Evolutionary conservation across 192 early-diverging fungal species (phyloP).

Genomic region (Coemansia sp.): DNA sequence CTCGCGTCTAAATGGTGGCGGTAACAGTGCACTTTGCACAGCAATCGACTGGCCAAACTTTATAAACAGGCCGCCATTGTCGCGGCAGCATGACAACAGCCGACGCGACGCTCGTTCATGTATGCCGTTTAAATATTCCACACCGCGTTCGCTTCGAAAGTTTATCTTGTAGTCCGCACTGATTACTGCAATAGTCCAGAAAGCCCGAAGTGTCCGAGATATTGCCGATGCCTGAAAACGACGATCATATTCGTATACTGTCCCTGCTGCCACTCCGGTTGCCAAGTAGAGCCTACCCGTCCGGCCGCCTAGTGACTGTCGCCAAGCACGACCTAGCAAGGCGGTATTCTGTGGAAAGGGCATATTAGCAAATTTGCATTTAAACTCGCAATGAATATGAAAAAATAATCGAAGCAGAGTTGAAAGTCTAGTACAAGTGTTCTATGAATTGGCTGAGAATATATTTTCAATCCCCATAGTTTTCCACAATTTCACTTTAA

Average conservation of each 20-base stretch:
- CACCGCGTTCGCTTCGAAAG: constrained; percentile 63
- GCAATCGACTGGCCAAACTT: constrained; percentile 85
- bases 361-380: neutral
- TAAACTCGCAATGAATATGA: neutral
- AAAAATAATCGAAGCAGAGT: neutral
- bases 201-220: constrained; percentile 41
- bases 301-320: neutral
- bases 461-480: neutral
- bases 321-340: neutral
- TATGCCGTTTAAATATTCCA: constrained; percentile 61
- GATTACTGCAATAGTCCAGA: constrained; percentile 32
- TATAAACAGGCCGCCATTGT: constrained; percentile 89
- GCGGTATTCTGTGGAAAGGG: neutral
- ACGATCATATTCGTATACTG: constrained; percentile 42
- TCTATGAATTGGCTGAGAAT: neutral
- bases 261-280: constrained; percentile 6
- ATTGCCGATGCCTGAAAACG: constrained; percentile 43
- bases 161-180: constrained; percentile 78
- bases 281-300: constrained; percentile 6
- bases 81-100: constrained; percentile 73
- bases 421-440: neutral
- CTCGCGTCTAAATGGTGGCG: constrained; percentile 59
- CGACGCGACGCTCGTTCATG: constrained; percentile 74
- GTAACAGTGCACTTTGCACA: constrained; percentile 63
- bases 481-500: neutral